Percentiles rank a stretch among this genome's conserved stretches.
Conservation (phyloP, 495 filamentous ascomycete species). For the Penicillium desertorum region DNA sequence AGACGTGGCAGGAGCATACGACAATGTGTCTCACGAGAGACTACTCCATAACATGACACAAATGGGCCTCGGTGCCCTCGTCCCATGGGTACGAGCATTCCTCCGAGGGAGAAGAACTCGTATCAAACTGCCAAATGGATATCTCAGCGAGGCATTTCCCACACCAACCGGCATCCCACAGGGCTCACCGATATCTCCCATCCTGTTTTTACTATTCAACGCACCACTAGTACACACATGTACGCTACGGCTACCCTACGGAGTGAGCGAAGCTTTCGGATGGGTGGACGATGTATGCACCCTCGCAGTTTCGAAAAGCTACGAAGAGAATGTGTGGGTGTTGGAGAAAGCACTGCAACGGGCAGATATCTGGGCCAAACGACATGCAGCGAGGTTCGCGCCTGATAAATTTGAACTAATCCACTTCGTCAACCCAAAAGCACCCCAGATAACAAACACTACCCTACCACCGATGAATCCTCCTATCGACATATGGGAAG, state of each 20-base stretch:
- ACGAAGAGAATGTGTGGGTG: neutral
- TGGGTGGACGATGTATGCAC: neutral
- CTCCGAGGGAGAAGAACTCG: constrained; percentile 6
- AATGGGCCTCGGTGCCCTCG: no score
- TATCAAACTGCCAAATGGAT: constrained; percentile 1
- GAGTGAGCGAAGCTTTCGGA: neutral
- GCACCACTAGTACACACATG: neutral
- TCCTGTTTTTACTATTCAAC: neutral
- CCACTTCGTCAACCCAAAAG: constrained; percentile 9
- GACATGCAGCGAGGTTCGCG: neutral
- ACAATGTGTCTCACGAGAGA: neutral
- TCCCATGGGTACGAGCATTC: neutral
- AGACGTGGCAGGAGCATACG: constrained; percentile 31
- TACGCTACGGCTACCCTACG: neutral
- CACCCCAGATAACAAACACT: no score
- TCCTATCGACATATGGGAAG: constrained; percentile 1
- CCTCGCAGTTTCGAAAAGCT: neutral
- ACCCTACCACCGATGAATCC: no score
- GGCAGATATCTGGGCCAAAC: neutral
- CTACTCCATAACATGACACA: no score
- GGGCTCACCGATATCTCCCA: neutral
- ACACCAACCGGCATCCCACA: constrained; percentile 4
- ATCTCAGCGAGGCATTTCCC: neutral
- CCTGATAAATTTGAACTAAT: constrained; percentile 10
- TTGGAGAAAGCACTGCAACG: neutral